Percentiles rank a stretch among this genome's conserved stretches.
phyloP scores from a whole-genome alignment of 2,329 filamentous ascomycete species.

The Talaromyces sp. region DNA sequence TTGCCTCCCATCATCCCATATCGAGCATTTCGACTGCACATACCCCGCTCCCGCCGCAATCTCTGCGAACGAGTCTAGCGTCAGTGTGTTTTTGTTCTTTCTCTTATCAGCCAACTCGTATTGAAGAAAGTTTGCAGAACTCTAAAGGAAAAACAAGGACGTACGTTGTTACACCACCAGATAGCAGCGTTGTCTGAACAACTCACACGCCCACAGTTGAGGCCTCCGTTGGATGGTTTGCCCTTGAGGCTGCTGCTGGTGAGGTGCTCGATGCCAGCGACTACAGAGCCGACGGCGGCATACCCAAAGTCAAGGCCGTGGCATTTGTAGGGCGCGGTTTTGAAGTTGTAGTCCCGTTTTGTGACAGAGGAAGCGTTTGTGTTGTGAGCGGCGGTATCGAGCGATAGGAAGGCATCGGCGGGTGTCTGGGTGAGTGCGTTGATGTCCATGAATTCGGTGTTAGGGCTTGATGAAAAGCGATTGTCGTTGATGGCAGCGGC shows the following conservation, averaged over 20 bases:
- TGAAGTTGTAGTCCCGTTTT: background rate
- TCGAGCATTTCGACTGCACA: background rate
- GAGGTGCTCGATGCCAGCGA: background rate
- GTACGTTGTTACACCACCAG: constrained; percentile 9
- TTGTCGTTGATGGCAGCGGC: background rate
- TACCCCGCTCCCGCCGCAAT: background rate
- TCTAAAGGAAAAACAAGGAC: background rate
- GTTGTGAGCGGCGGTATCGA: background rate
- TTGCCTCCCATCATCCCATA: background rate
- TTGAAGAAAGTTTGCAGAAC: no score
- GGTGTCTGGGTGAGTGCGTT: background rate
- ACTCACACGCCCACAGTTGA: background rate
- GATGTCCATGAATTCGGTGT: background rate
- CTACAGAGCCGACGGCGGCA: background rate
- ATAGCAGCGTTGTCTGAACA: background rate
- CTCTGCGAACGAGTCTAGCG: background rate
- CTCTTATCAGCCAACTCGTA: background rate
- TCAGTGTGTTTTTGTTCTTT: background rate
- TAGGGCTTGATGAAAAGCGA: background rate
- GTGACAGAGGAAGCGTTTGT: background rate
- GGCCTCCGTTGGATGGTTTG: background rate
- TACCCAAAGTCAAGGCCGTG: background rate
- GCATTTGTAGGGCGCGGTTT: background rate
- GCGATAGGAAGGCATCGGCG: accelerated
- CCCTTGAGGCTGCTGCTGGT: background rate